Percentiles rank a stretch among this genome's conserved stretches.
Evolutionary conservation across 345 rosid species (phyloP).

Genomic region (Nephelium lappaceum): DNA sequence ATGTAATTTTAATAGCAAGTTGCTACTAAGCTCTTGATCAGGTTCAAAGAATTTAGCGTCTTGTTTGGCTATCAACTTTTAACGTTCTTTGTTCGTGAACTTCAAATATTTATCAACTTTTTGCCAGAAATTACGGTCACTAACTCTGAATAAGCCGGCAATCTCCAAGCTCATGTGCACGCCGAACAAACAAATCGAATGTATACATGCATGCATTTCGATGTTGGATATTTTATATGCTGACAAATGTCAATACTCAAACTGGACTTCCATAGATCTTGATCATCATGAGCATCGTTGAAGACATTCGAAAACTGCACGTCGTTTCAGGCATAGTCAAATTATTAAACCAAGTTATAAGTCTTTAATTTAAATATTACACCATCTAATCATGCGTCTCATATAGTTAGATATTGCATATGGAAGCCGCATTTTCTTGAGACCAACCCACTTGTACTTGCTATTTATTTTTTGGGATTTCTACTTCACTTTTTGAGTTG

Average conservation of each 20-base stretch:
- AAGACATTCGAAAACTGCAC: slow-evolving; percentile 25
- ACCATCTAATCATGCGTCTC: slow-evolving; percentile 23
- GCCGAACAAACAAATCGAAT: slow-evolving; percentile 25
- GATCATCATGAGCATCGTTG: slow-evolving; percentile 19
- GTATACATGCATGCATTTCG: slow-evolving; percentile 9
- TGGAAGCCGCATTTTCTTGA: slow-evolving; percentile 76
- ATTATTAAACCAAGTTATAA: slow-evolving; percentile 9
- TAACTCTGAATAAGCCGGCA: slow-evolving; percentile 1
- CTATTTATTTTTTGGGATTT: slow-evolving; percentile 12
- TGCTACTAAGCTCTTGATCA: too few species aligned
- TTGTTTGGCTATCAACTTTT: not conserved
- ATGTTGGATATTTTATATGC: slow-evolving; percentile 15
- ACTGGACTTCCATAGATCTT: slow-evolving; percentile 30
- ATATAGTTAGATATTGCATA: slow-evolving; percentile 22
- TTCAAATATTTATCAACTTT: not conserved
- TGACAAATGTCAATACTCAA: slow-evolving; percentile 43
- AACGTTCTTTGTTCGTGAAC: not conserved
- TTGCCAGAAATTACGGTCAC: slow-evolving; percentile 16
- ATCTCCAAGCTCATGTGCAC: slow-evolving; percentile 29
- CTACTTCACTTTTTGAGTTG: slow-evolving; percentile 33
- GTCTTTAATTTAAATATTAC: slow-evolving; percentile 10
- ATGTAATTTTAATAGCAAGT: too few species aligned
- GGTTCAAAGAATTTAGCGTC: not conserved
- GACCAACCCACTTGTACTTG: slow-evolving; percentile 51
- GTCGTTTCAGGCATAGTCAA: not conserved